These are phyloP conservation scores for Lactarius deliciosus DNA, from an alignment of 768 basidiomycete species.

Conservation along the genomic window DNA sequence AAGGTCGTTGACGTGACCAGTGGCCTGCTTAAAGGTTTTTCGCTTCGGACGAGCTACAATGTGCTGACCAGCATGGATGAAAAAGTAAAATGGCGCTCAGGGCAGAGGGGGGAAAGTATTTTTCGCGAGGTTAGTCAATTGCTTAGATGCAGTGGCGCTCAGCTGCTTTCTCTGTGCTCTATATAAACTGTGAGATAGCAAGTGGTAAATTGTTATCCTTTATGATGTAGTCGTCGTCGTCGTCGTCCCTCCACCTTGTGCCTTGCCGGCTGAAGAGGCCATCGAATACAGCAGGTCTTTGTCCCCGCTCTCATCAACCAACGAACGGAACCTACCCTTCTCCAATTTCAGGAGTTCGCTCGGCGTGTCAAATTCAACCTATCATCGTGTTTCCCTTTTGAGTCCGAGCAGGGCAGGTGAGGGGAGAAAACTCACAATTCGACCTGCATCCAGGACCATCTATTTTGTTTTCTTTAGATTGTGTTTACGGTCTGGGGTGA, in stretches of 20 bases:
- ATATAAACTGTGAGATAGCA: neutral
- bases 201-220: neutral
- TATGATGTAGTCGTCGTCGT: neutral
- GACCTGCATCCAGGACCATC: constrained; percentile 48
- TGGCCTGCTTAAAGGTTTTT: neutral
- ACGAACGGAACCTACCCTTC: constrained; percentile 37
- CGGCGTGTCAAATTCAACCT: constrained; percentile 50
- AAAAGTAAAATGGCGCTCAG: neutral
- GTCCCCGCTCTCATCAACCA: constrained; percentile 45
- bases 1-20: neutral
- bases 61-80: neutral
- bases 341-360: constrained; percentile 41
- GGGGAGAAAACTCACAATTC: constrained; percentile 36
- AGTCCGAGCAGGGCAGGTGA: neutral
- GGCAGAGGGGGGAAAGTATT: neutral
- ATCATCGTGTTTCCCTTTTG: neutral
- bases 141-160: neutral
- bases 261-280: constrained; percentile 24
- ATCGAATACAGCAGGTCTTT: constrained; percentile 38
- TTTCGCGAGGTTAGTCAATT: neutral
- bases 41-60: neutral
- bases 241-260: neutral
- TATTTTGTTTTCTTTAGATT: constrained; percentile 17
- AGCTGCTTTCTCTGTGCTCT: neutral
- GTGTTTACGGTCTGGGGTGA: neutral